Percentiles rank a stretch among this genome's conserved stretches.
Conservation (phyloP, 768 basidiomycete genomes). For the Leucogyrophana mollusca region DNA sequence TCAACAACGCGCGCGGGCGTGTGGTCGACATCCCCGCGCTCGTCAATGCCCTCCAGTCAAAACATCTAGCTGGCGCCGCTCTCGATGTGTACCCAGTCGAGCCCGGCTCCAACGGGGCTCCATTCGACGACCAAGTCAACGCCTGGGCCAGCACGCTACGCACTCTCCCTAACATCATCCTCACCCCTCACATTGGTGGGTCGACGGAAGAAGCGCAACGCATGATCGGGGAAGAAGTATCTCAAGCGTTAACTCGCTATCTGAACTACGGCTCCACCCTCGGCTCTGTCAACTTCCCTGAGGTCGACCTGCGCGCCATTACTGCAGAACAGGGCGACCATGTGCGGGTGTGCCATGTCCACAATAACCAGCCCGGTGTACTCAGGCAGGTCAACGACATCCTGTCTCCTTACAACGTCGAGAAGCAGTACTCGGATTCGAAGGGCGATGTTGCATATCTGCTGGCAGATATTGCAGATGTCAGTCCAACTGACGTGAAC, state of each 20-base stretch:
- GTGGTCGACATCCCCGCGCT: constrained; percentile 96
- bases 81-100: constrained; percentile 95
- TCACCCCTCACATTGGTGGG: constrained; percentile 98
- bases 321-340: constrained; percentile 76
- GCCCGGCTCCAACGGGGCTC: constrained; percentile 86
- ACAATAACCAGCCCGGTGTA: constrained; percentile 94
- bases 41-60: constrained; percentile 75
- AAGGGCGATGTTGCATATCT: constrained; percentile 92
- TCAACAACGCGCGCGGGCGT: constrained; percentile 96
- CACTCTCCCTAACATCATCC: constrained; percentile 83
- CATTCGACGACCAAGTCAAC: constrained; percentile 89
- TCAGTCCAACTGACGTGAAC: constrained; percentile 77
- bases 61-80: constrained; percentile 83
- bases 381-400: constrained; percentile 94
- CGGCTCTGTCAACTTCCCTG: constrained; percentile 98
- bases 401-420: constrained; percentile 93
- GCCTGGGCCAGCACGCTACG: constrained; percentile 78
- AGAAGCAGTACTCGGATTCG: constrained; percentile 99
- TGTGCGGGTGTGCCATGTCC: constrained; percentile 92
- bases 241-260: constrained; percentile 81
- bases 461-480: constrained; percentile 94
- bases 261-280: constrained; percentile 88
- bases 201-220: constrained; percentile 98
- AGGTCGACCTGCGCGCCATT: constrained; percentile 94
- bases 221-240: constrained; percentile 96